Conservation (phyloP, 2,329 filamentous ascomycete species). For the Fusarium sp. region DNA sequence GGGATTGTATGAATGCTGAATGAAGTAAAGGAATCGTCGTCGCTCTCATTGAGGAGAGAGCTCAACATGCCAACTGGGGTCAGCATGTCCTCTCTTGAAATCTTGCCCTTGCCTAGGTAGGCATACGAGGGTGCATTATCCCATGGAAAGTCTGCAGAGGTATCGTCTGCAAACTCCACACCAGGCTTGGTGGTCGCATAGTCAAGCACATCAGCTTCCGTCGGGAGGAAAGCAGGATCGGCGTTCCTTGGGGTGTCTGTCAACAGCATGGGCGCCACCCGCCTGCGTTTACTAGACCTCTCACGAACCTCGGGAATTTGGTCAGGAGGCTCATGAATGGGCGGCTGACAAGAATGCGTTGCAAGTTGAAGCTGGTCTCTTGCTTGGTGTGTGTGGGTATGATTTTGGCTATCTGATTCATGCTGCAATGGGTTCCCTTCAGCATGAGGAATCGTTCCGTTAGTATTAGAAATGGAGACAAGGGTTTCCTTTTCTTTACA, state of each 20-base stretch:
- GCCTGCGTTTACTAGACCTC: constrained; percentile 41
- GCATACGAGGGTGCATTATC: constrained; percentile 36
- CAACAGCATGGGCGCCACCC: constrained; percentile 39
- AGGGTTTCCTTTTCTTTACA: neutral
- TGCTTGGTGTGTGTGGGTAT: neutral
- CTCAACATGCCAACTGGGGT: constrained; percentile 36
- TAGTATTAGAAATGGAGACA: neutral
- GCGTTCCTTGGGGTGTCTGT: constrained; percentile 29
- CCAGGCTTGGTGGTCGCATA: neutral
- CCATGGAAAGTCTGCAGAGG: constrained; percentile 27
- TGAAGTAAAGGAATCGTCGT: constrained; percentile 42
- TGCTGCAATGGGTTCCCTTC: neutral
- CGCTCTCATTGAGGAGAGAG: constrained; percentile 33
- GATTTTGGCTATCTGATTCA: neutral
- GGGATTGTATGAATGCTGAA: constrained; percentile 45
- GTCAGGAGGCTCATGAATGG: neutral
- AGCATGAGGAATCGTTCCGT: neutral
- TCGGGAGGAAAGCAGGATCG: constrained; percentile 36
- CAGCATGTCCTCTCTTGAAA: constrained; percentile 40
- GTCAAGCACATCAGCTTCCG: constrained; percentile 36
- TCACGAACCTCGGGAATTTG: constrained; percentile 2
- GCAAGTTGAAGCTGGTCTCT: neutral
- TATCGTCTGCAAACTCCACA: neutral
- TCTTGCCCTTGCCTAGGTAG: constrained; percentile 49
- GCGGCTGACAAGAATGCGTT: neutral